Evolutionary conservation across 2,329 filamentous ascomycete genomes (phyloP), one percentile per base, ranked within the genome.

Genomic region (Aphanocladium album): DNA sequence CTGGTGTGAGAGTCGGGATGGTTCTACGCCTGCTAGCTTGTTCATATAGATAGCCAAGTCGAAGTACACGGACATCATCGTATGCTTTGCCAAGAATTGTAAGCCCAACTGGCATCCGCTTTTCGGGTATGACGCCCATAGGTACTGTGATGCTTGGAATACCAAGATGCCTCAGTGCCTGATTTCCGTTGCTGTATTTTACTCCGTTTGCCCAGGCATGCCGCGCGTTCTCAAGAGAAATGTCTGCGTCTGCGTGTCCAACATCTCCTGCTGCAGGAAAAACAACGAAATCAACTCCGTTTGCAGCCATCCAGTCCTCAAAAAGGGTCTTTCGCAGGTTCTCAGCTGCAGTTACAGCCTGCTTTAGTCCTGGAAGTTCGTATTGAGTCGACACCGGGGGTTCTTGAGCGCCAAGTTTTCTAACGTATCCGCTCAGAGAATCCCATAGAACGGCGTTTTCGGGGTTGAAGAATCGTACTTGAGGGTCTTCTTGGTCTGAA

Each of bases 61-160:
- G 50, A 5, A 73, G 51, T 21, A 74, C 60, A 9, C 68, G 65
- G 41, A 45, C 57, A 62, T 84, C 81, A 2, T 74, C 70, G 56
- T 80, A 80, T 11, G 77, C 79, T 53, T 76, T 79, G 0, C 77
- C 77, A 0, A 77, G 77, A 66, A 84, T 83, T 0, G 80, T 83
- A 37, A 83, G 64, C 50, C 80, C 80, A 2, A 83, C 73, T 1
- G 81, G 81, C 77, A 84, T 82, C 2, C 67, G 64, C 54, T 72
- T 79, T 30, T 75, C 72, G 5, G 68, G 66, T 73, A 82, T 74
- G 2, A 76, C 52, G 0, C 81, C 81, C 80, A 83, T 83, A 0
- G 80, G 76, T 3, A 83, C 78, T 2, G 75, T 80, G 9, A 84
- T 73, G 0, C 79, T 81, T 0, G 82, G 82, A 2, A 84, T 75